Conservation (phyloP, 1,284 basidiomycete species). For the Gymnopus androsaceus region DNA sequence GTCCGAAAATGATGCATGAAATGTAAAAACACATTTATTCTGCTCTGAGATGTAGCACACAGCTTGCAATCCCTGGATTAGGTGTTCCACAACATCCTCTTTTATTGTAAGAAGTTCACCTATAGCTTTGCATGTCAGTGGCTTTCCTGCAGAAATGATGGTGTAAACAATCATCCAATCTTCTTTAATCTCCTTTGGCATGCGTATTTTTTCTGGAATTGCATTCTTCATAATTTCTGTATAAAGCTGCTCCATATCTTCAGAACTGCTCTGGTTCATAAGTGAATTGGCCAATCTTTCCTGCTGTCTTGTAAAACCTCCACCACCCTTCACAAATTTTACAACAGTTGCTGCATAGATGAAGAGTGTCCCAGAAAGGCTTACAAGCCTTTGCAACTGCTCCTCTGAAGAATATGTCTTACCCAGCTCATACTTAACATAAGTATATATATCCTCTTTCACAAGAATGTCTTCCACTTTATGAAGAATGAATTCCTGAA, state of each 20-base stretch:
- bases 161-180: no score
- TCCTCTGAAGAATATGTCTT: conserved; percentile 12
- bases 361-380: conserved; percentile 13
- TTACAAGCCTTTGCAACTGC: conserved; percentile 4
- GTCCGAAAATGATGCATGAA: background rate
- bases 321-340: background rate
- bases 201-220: background rate
- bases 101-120: no score
- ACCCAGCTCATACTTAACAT: conserved; percentile 17
- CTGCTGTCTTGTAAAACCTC: background rate
- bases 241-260: conserved; percentile 12
- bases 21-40: background rate
- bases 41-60: no score
- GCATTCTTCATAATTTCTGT: conserved; percentile 15
- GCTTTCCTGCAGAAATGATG: no score
- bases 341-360: conserved; percentile 20
- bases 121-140: no score
- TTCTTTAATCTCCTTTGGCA: background rate
- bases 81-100: no score
- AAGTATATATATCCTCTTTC: no score
- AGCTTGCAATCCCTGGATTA: no score
- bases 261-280: background rate
- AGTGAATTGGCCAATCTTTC: background rate
- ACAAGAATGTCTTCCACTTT: no score
- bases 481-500: conserved; percentile 15